Evolutionary conservation across 164 flowering plant genomes (phyloP), one percentile per base, ranked within the genome.

Genomic region (Kalanchoe fedtschenkoi): DNA sequence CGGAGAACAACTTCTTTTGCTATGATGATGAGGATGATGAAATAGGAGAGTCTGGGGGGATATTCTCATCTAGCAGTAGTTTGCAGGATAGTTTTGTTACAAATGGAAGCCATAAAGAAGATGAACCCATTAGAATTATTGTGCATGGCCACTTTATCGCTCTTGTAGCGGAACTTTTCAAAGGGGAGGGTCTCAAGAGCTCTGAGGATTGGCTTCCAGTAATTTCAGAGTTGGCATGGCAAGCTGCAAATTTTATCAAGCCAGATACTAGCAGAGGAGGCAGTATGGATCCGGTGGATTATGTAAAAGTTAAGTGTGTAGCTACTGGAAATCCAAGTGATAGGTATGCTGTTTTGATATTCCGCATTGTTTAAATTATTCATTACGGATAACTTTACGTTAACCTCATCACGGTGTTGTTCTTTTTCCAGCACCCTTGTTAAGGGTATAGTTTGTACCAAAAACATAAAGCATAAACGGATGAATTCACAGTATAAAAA

Each of bases 361-460:
- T 55, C 13, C n/a, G 33, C 42, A 34, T 29, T 29, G 33, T 38
- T 51, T 24, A 26, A 51, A 24, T 10, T 10, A 26, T 1, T 26
- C 28, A 8, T 51, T 5, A 24, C 30, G 7, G 11, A 24, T 26
- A 17, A 26, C 32, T 51, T 16, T 28, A 51, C 26, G 4, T 17
- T 22, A 47, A 51, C 32, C 32, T 51, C 4, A 17, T 51, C 16
- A 6, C 64, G 26, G 24, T 19, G 16, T 32, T 58, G 16, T 60
- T 38, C 24, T 64, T 2, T 46, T 0, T 69, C 76, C 92, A 95
- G 99, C 76, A 69, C 79, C 63, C 76, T 91, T 37, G 56, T 95
- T 28, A 95, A 82, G 77, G 99, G 99, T 62, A 80, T 95, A 61
- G 97, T 91, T 67, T 95, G 97, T 80, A 89, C 96, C 62, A 95